Percentiles rank a stretch among this genome's conserved stretches.
Conservation (phyloP, 306 rosid genomes). For the Clitoria ternatea region DNA sequence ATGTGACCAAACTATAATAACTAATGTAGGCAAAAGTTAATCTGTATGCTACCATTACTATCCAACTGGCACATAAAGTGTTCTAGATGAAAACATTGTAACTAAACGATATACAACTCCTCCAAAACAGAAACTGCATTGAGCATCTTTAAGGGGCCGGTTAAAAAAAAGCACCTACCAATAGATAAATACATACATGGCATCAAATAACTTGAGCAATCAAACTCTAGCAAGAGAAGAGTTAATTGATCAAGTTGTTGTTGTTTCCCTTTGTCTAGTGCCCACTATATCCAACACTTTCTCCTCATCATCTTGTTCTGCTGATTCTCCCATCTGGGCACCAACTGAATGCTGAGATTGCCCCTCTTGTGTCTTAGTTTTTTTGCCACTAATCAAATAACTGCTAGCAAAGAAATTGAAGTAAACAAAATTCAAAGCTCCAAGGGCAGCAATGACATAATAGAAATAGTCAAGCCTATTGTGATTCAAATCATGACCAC, state of each 20-base stretch:
- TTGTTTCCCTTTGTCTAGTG: neutral
- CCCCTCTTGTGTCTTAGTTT: slow-evolving; percentile 5
- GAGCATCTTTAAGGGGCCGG: neutral
- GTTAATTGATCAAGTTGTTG: too few species aligned
- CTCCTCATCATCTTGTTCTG: slow-evolving; percentile 21
- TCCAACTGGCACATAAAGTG: neutral
- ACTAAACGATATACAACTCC: neutral
- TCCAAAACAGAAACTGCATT: neutral
- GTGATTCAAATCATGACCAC: slow-evolving; percentile 57
- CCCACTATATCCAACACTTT: slow-evolving; percentile 14
- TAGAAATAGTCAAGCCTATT: slow-evolving; percentile 57
- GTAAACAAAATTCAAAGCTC: slow-evolving; percentile 48
- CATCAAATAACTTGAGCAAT: neutral
- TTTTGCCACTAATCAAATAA: slow-evolving; percentile 10
- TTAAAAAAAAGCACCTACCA: neutral
- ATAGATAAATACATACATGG: neutral
- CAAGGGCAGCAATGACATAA: slow-evolving; percentile 48
- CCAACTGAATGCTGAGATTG: slow-evolving; percentile 2
- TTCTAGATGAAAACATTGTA: neutral
- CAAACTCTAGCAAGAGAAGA: neutral
- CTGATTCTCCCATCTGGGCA: neutral
- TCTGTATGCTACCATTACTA: neutral
- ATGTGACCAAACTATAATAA: neutral
- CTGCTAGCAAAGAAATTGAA: slow-evolving; percentile 50
- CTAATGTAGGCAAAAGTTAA: neutral